Conservation (phyloP, 2,329 filamentous ascomycete species). For the Macrophomina pseudophaseolina region DNA sequence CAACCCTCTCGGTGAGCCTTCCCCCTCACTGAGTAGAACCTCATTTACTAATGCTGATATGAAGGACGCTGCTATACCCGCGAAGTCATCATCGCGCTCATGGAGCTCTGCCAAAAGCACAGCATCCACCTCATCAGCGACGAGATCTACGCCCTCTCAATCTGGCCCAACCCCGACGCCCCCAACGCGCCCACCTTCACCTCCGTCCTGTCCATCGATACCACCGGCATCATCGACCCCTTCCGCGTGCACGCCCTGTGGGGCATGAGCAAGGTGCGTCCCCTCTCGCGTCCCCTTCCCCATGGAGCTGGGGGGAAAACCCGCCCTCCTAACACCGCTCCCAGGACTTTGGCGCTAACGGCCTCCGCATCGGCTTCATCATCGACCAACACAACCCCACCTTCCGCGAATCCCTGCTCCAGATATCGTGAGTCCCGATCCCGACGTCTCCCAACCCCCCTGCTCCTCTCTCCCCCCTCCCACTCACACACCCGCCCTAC, state of each 20-base stretch:
- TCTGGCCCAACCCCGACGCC: constrained; percentile 31
- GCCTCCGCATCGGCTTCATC: constrained; percentile 40
- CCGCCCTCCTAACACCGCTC: not conserved
- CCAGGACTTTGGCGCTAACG: constrained; percentile 40
- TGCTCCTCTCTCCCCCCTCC: not conserved
- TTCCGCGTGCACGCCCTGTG: constrained; percentile 40
- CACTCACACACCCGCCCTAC: not conserved
- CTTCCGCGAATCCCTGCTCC: not conserved
- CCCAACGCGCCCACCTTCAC: constrained; percentile 30
- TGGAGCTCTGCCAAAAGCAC: constrained; percentile 38
- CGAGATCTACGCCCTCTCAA: constrained; percentile 45
- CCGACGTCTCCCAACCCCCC: not conserved
- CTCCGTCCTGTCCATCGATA: constrained; percentile 35
- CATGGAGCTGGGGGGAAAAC: too few relatives aligned
- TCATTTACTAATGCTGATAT: not conserved
- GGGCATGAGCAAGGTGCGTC: constrained; percentile 35
- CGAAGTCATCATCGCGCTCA: constrained; percentile 35
- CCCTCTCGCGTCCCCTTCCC: not conserved
- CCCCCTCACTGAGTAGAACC: constrained; percentile 3
- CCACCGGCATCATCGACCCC: constrained; percentile 28
- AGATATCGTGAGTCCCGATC: constrained; percentile 6
- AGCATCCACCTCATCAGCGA: constrained; percentile 42
- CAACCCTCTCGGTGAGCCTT: constrained; percentile 48
- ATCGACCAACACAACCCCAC: constrained; percentile 31
- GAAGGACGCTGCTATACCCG: constrained; percentile 7